Base-by-base conservation (phyloP, 257 asterid species). In the Nicotiana paniculata region DNA sequence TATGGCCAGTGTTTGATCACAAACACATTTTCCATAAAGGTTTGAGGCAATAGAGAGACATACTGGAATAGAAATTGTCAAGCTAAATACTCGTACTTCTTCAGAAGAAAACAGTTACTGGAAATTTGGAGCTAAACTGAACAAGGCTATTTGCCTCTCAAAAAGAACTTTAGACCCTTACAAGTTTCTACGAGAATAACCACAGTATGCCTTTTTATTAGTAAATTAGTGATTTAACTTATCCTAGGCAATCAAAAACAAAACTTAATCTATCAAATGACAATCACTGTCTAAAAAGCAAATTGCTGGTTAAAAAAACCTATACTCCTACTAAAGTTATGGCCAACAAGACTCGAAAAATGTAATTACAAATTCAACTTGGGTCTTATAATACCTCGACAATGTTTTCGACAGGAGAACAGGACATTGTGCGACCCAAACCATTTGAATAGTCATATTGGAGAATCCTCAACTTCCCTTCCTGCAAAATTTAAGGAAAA, bases 381-480 rank as follows among this genome's bases (percentile, higher is more conserved):
- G 35, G 62, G 68, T 53, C 21, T 51, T 82, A 82, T 53, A 62
- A 53, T 65, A 95, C 99, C 97, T 92, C 97, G 70, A 91, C 82
- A 94, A 92, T 89, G 89, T 88, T 88, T 81, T 91, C 93, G 77
- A 84, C 90, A 64, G 90, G 88, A 85, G 87, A 85, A 83, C 85
- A 55, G 62, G 94, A 83, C 21, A 86, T 86, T 57, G 87, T 86
- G 66, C 63, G 84, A 55, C 82, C 86, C 86, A 84, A 90, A 67
- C 92, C 89, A 81, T 87, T 91, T 78, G 93, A 88, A 81, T 72
- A 79, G 86, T 86, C 87, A 77, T 91, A 92, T 79, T 90, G 97
- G 84, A 96, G 97, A 83, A 94, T 92, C 89, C 99, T 92, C 72
- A 96, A 91, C 87, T 94, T 96, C 83, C 99, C 99, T 92, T 96